These are phyloP conservation scores for Entomortierella beljakovae DNA, from an alignment of 192 early-diverging fungal genomes.

Conservation along the genomic window DNA sequence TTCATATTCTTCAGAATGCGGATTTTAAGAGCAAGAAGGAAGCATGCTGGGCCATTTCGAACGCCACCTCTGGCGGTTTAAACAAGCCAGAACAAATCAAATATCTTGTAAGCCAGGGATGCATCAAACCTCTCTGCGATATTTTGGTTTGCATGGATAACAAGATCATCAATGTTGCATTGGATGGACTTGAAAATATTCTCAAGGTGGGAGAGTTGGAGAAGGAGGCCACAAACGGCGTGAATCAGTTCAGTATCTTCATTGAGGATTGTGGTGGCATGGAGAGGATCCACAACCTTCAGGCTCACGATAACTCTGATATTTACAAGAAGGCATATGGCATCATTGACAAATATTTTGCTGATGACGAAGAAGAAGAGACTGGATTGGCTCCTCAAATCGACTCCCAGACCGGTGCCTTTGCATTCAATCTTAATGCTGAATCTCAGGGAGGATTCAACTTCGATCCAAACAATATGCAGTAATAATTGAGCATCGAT, in stretches of 20 bases:
- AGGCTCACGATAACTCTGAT: constrained; percentile 94
- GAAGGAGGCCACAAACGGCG: constrained; percentile 66
- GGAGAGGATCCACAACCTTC: constrained; percentile 95
- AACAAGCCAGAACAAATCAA: constrained; percentile 93
- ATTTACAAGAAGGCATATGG: constrained; percentile 97
- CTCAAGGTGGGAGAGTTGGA: constrained; percentile 95
- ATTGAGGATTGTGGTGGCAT: constrained; percentile 96
- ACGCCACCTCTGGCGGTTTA: constrained; percentile 95
- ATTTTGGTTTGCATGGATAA: constrained; percentile 91
- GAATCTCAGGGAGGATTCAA: constrained; percentile 86
- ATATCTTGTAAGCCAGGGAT: constrained; percentile 92
- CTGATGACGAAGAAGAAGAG: constrained; percentile 86
- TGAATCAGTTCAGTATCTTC: constrained; percentile 89
- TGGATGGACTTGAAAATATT: constrained; percentile 98
- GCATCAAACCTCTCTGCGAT: constrained; percentile 96
- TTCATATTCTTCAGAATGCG: constrained; percentile 84
- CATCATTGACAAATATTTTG: constrained; percentile 98
- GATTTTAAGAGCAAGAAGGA: constrained; percentile 99
- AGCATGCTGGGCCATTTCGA: constrained; percentile 99
- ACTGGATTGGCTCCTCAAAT: constrained; percentile 77
- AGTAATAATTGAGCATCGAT: too few relatives aligned
- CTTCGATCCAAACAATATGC: constrained; percentile 66
- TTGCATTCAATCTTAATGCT: constrained; percentile 78
- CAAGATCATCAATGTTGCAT: constrained; percentile 96
- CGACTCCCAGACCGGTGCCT: constrained; percentile 80